Conservation (phyloP, 2,329 filamentous ascomycete species). For the Pseudocercospora fuligena region DNA sequence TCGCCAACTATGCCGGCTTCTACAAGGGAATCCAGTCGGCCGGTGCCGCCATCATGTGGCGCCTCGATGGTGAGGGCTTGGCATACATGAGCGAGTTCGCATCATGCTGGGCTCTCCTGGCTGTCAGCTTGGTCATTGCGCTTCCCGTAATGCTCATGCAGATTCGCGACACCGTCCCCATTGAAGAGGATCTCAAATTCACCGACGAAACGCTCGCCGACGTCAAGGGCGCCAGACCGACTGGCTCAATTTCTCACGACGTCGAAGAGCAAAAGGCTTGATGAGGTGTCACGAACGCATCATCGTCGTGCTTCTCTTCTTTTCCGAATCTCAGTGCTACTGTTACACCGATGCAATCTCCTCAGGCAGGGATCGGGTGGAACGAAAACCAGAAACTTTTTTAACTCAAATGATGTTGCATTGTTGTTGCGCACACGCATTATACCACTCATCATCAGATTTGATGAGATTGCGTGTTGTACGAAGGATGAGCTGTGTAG, state of each 20-base stretch:
- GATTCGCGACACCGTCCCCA: conserved; percentile 77
- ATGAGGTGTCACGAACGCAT: conserved; percentile 11
- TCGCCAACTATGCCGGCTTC: conserved; percentile 89
- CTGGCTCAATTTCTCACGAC: conserved; percentile 20
- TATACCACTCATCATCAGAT: conserved; percentile 3
- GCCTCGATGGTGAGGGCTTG: conserved; percentile 66
- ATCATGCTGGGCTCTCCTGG: conserved; percentile 75
- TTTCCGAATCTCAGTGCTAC: not conserved
- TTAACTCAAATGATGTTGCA: conserved; percentile 9
- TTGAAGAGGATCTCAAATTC: conserved; percentile 83
- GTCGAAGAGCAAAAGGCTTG: conserved; percentile 22
- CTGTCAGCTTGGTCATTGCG: conserved; percentile 74
- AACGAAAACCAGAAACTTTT: not conserved
- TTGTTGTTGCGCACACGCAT: not conserved
- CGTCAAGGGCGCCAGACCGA: conserved; percentile 51
- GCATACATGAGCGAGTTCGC: conserved; percentile 75
- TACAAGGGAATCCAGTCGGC: conserved; percentile 93
- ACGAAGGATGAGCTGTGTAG: conserved; percentile 1
- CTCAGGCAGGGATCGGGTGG: conserved; percentile 17
- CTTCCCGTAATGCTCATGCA: conserved; percentile 77
- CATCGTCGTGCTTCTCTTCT: not conserved
- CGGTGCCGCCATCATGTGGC: conserved; percentile 76
- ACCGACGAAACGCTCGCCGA: conserved; percentile 82
- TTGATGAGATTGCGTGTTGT: conserved; percentile 8
- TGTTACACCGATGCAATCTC: conserved; percentile 22